Evolutionary conservation across 441 rosid species (phyloP).

Genomic region (Aleurites moluccanus): DNA sequence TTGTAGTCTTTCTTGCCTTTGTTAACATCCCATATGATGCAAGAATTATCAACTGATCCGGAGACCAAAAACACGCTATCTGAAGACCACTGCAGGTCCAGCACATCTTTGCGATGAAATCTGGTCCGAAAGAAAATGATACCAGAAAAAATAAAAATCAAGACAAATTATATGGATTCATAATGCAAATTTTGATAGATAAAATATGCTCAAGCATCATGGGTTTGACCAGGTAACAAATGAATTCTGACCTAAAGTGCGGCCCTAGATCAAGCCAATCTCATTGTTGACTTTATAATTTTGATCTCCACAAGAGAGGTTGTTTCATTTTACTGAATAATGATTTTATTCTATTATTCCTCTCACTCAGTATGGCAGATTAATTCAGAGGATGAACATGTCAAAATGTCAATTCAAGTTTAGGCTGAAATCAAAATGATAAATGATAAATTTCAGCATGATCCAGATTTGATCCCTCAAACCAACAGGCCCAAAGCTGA

Average conservation of each 20-base stretch:
- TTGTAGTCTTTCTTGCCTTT: slow-evolving; percentile 57
- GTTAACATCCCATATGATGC: slow-evolving; percentile 89
- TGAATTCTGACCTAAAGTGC: not conserved
- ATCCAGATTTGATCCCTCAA: not conserved
- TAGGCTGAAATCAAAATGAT: not conserved
- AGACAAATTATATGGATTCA: not conserved
- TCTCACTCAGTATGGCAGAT: not conserved
- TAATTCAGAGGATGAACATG: not conserved
- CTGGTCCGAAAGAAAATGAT: slow-evolving; percentile 33
- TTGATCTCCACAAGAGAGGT: not conserved
- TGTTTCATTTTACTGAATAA: not conserved
- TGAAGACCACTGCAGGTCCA: slow-evolving; percentile 91
- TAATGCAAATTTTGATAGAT: not conserved
- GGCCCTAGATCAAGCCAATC: not conserved
- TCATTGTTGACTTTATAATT: not conserved
- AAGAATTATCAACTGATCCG: slow-evolving; percentile 97
- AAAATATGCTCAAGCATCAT: not conserved
- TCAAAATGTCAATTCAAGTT: not conserved
- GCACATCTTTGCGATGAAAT: slow-evolving; percentile 89
- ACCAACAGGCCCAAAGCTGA: not conserved
- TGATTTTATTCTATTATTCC: not conserved
- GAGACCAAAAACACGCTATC: slow-evolving; percentile 73
- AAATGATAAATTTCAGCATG: slow-evolving; percentile 2
- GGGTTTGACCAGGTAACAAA: not conserved
- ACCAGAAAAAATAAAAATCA: not conserved